These are phyloP conservation scores for Trametes villosa DNA, from an alignment of 768 basidiomycete genomes.

Conservation along the genomic window DNA sequence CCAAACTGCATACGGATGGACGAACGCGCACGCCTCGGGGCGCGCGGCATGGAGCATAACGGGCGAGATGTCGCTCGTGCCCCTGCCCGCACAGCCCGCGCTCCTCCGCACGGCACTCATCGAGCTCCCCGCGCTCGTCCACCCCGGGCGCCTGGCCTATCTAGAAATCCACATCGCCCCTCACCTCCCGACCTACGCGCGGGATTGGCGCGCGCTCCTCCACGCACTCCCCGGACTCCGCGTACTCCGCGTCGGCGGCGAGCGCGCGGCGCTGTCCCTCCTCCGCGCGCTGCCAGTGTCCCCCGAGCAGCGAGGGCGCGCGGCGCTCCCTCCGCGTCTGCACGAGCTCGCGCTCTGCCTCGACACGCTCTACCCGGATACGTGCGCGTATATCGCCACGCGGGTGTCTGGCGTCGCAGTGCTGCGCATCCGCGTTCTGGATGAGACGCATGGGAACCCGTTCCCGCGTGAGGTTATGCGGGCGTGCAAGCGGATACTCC, in stretches of 20 bases:
- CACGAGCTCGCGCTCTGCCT: no score
- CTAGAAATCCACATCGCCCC: background rate
- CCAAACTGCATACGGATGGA: background rate
- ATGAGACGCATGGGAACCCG: no score
- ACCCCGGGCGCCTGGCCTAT: background rate
- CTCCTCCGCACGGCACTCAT: background rate
- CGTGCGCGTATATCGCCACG: no score
- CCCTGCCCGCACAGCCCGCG: background rate
- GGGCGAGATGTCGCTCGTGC: background rate
- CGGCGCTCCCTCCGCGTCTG: no score
- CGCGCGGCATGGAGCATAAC: no score
- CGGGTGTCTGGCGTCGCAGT: no score
- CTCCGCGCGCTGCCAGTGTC: no score
- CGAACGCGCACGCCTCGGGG: no score
- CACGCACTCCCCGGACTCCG: background rate
- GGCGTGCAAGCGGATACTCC: no score
- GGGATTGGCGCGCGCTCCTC: background rate
- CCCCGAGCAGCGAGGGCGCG: background rate
- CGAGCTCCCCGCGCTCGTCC: background rate
- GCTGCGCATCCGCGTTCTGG: no score
- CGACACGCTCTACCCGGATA: no score
- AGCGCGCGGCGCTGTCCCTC: background rate
- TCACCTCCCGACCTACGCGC: background rate
- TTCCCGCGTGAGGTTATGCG: no score
- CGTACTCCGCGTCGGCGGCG: background rate